phyloP scores from a whole-genome alignment of 192 early-diverging fungal genomes.

The Pilaira anomala region DNA sequence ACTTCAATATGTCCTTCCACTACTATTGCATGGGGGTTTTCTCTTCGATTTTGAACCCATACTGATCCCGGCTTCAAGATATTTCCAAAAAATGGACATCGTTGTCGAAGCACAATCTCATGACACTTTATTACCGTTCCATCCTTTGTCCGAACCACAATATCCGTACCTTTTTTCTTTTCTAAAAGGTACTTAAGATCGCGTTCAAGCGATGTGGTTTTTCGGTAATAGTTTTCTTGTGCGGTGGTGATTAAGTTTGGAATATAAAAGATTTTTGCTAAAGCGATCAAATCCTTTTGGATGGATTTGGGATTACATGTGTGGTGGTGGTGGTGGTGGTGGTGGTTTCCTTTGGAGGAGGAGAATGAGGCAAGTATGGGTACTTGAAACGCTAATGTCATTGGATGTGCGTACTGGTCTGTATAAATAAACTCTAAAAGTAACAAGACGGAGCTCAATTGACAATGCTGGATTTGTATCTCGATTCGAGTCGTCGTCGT shows the following conservation, averaged over 20 bases:
- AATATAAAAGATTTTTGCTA: constrained; percentile 34
- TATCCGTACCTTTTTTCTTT: not conserved
- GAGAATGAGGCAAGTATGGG: constrained; percentile 7
- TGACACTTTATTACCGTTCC: constrained; percentile 33
- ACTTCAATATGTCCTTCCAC: constrained; percentile 36
- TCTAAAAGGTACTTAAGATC: constrained; percentile 24
- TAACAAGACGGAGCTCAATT: constrained; percentile 37
- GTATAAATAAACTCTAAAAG: constrained; percentile 57
- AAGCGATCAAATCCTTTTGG: constrained; percentile 37
- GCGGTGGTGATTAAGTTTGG: constrained; percentile 37
- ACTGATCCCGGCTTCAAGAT: constrained; percentile 46
- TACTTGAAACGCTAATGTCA: constrained; percentile 28
- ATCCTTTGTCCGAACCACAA: constrained; percentile 9
- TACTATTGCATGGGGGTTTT: no score
- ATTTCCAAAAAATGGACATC: constrained; percentile 66
- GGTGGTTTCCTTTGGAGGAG: not conserved
- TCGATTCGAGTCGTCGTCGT: not conserved
- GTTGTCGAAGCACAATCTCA: constrained; percentile 50
- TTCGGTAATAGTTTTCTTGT: constrained; percentile 37
- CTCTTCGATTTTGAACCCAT: constrained; percentile 47
- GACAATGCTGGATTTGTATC: constrained; percentile 17
- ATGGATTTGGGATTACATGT: constrained; percentile 10
- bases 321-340: no score
- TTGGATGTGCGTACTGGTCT: constrained; percentile 43
- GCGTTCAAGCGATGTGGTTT: constrained; percentile 27